A percentile compares a stretch with the other conserved stretches of the same genome.
Evolutionary conservation across 345 rosid species (phyloP).

Genomic region (Eucalyptus viminalis): DNA sequence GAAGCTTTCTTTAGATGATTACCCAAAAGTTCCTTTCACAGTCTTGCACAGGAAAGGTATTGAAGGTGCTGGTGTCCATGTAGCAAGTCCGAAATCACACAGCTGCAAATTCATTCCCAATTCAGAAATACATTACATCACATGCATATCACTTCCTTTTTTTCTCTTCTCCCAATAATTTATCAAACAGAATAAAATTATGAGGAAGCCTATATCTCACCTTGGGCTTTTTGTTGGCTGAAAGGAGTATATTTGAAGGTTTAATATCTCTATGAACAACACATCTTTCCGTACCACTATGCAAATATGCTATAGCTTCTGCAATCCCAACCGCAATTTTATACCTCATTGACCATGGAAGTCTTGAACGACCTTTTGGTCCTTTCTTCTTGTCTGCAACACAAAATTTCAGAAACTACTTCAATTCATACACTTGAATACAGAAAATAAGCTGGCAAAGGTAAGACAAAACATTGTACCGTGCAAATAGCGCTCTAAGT

Average conservation of each 20-base stretch:
- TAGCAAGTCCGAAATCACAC: conserved; percentile 92
- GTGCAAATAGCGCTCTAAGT: conserved; percentile 73
- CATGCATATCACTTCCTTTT: background rate
- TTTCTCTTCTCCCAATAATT: background rate
- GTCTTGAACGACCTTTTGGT: conserved; percentile 14
- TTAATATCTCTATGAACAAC: conserved; percentile 95
- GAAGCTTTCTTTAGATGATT: background rate
- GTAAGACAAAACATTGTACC: conserved; percentile 20
- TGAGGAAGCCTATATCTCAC: conserved; percentile 5
- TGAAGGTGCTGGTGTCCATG: conserved; percentile 93
- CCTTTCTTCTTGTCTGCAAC: conserved; percentile 56
- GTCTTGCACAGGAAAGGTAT: conserved; percentile 88
- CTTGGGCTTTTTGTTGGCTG: conserved; percentile 77
- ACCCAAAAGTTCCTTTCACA: conserved; percentile 99
- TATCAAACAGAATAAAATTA: background rate
- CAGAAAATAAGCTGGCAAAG: background rate
- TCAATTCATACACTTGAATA: background rate
- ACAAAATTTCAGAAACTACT: background rate
- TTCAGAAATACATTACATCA: background rate
- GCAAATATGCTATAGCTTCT: conserved; percentile 68
- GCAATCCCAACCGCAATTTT: conserved; percentile 80
- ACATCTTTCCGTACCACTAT: conserved; percentile 75
- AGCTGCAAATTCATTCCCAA: conserved; percentile 22
- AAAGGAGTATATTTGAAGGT: conserved; percentile 89
- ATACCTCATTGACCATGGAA: conserved; percentile 74